phyloP scores from a whole-genome alignment of 106 monocot genomes.

The Acorus gramineus region DNA sequence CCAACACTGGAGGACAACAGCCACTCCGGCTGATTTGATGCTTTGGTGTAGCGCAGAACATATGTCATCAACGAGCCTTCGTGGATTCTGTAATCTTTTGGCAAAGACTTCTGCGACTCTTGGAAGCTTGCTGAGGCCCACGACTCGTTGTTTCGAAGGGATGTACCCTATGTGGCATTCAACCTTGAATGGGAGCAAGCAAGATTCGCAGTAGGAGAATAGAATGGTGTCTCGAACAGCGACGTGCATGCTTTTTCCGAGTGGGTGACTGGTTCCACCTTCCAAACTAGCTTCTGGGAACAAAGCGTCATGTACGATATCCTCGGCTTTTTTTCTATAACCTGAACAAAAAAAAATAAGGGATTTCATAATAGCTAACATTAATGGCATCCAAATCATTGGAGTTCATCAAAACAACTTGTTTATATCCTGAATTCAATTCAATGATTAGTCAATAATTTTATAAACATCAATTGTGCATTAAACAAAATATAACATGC shows the following conservation, averaged over 20 bases:
- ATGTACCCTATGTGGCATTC: conserved; percentile 84
- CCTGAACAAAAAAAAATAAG: conserved; percentile 25
- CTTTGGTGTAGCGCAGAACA: conserved; percentile 55
- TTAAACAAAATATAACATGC: too few relatives aligned
- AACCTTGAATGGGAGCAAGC: conserved; percentile 77
- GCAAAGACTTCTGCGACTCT: conserved; percentile 86
- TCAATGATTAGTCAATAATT: too few relatives aligned
- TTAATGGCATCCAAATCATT: too few relatives aligned
- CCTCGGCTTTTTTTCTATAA: conserved; percentile 56
- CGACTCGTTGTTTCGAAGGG: conserved; percentile 54
- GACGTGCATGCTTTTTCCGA: conserved; percentile 61
- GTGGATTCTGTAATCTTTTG: conserved; percentile 79
- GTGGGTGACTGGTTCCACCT: conserved; percentile 39
- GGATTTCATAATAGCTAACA: neutral
- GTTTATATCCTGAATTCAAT: too few relatives aligned
- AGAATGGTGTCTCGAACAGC: conserved; percentile 71
- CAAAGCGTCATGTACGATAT: conserved; percentile 74
- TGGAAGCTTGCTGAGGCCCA: conserved; percentile 88
- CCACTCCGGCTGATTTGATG: conserved; percentile 78
- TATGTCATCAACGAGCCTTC: conserved; percentile 65
- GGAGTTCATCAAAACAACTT: too few relatives aligned
- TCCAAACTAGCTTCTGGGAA: conserved; percentile 67
- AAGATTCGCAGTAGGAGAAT: conserved; percentile 91
- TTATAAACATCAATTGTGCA: too few relatives aligned
- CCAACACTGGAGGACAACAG: conserved; percentile 74